phyloP scores from a whole-genome alignment of 495 filamentous ascomycete species.

The Penicillium canescens region DNA sequence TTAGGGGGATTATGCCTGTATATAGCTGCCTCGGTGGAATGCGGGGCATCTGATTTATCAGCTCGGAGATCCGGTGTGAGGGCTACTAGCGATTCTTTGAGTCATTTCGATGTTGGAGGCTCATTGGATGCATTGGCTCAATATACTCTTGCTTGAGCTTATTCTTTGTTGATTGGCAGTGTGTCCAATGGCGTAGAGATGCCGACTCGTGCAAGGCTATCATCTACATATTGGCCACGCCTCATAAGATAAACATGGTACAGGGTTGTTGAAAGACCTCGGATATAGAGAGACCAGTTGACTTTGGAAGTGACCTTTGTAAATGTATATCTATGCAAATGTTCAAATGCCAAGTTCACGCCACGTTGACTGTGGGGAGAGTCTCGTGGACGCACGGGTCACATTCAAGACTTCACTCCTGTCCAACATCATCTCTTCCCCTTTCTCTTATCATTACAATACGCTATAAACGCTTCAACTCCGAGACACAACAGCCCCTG shows the following conservation, averaged over 20 bases:
- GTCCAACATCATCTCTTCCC: neutral
- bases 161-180: no score
- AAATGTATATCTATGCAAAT: neutral
- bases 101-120: no score
- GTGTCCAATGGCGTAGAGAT: no score
- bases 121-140: no score
- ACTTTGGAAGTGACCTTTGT: neutral
- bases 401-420: conserved; percentile 1
- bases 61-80: neutral
- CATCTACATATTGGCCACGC: no score
- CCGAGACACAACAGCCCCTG: neutral
- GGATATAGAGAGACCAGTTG: no score
- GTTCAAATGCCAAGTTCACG: conserved; percentile 3
- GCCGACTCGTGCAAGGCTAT: no score
- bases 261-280: no score
- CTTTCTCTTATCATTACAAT: neutral
- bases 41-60: conserved; percentile 3
- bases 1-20: no score
- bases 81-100: no score
- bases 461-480: neutral
- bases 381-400: conserved; percentile 5
- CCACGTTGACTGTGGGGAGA: conserved; percentile 7
- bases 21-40: neutral
- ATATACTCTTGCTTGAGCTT: no score
- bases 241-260: no score